Conservation (phyloP, 768 basidiomycete genomes). For the Amanita thiersii region DNA sequence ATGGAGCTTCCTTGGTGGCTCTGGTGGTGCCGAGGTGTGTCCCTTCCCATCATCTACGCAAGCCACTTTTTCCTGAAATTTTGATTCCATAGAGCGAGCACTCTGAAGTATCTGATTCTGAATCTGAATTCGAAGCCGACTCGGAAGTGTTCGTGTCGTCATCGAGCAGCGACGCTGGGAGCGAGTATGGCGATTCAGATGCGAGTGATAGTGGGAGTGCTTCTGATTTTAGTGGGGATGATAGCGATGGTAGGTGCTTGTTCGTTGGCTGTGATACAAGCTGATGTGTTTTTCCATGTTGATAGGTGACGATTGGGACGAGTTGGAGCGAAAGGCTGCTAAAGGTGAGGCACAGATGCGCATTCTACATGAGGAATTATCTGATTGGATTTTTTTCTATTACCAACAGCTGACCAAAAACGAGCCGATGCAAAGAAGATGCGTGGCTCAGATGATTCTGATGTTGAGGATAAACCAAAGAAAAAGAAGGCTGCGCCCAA, state of each 20-base stretch:
- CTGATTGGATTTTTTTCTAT: conserved; percentile 10
- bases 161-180: conserved; percentile 48
- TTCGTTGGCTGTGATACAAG: not conserved
- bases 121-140: conserved; percentile 49
- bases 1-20: conserved; percentile 83
- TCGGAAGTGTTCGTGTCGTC: conserved; percentile 48
- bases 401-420: conserved; percentile 38
- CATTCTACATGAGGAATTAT: conserved; percentile 11
- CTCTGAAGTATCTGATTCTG: conserved; percentile 37
- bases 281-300: conserved; percentile 10
- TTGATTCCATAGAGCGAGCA: conserved; percentile 28
- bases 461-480: conserved; percentile 35
- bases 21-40: conserved; percentile 61
- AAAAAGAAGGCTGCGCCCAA: conserved; percentile 35
- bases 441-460: conserved; percentile 46
- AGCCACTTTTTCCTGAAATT: not conserved
- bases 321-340: conserved; percentile 85
- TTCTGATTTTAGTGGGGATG: conserved; percentile 50
- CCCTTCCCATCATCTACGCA: not conserved
- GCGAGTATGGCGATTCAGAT: conserved; percentile 62
- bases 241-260: conserved; percentile 36
- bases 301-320: conserved; percentile 91
- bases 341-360: conserved; percentile 48
- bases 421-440: conserved; percentile 31
- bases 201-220: conserved; percentile 57